Evolutionary conservation across 495 filamentous ascomycete genomes (phyloP), one percentile per base, ranked within the genome.

Genomic region (Cairneyella variabilis): DNA sequence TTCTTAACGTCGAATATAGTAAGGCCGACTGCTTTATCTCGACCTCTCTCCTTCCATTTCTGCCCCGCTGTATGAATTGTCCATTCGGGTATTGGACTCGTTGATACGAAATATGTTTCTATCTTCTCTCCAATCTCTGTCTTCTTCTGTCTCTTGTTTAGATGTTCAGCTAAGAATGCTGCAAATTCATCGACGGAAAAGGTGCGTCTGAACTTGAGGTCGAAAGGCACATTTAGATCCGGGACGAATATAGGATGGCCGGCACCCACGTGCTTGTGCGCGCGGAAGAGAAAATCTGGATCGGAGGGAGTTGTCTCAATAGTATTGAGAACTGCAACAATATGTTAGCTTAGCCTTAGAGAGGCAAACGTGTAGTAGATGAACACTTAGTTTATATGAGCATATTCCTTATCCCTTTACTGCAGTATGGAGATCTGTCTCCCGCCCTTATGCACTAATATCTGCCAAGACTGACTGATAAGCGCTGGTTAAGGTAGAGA

Each of bases 1-100:
- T 49, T 38, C 23, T 49, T 22, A 20, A 49, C 46, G 18, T 49
- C 46, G 46, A 36, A 49, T 49, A 49, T 49, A 49, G 46, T 30
- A 38, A 49, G 46, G 18, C 41, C 22, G 30, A 48, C 44, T 48
- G 17, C 46, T 49, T 36, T 34, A 36, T 36, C 21, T 30, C 38
- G 20, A 20, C 16, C 16, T 38, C n/a, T 37, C 12, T 5, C 16
- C 22, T 20, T 49, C 46, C 27, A 38, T 23, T 49, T 36, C 18
- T 49, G 46, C 17, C 30, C 30, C 30, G n/a, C 30, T 37, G n/a
- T 38, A 49, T 49, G 46, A 36, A 37, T 20, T 49, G 30, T 37
- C 46, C 30, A 49, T 49, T 49, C 46, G 27, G 38, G 46, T 32
- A 28, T 48, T 48, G 44, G 14, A 32, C 25, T 48, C 18, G 25